Percentiles rank a stretch among this genome's conserved stretches.
Conservation (phyloP, 345 rosid species). For the Gossypioides kirkii region DNA sequence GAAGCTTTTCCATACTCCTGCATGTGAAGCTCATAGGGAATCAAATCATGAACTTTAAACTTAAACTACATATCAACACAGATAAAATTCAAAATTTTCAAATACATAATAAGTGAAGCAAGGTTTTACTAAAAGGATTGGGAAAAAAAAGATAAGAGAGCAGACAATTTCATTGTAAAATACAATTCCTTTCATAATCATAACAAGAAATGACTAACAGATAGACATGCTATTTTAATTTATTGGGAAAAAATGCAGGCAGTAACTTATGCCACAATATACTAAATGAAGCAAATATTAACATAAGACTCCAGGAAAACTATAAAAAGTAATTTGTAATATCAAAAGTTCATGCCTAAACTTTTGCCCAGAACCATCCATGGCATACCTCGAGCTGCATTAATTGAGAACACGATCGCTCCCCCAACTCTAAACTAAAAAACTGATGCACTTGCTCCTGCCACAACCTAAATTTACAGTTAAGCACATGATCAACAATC, state of each 20-base stretch:
- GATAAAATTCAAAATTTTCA: background rate
- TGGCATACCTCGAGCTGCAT: conserved; percentile 48
- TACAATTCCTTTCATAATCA: background rate
- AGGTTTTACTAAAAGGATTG: background rate
- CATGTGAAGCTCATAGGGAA: conserved; percentile 10
- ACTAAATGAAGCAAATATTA: background rate
- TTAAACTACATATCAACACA: background rate
- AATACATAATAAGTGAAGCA: background rate
- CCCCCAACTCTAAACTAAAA: conserved; percentile 30
- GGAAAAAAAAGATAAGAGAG: background rate
- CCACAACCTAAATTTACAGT: conserved; percentile 48
- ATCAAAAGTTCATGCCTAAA: background rate
- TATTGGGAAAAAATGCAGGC: background rate
- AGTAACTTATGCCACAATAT: background rate
- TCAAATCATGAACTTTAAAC: background rate
- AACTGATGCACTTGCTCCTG: conserved; percentile 41
- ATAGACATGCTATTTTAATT: background rate
- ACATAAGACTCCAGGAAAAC: background rate
- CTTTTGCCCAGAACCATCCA: background rate
- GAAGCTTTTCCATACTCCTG: conserved; percentile 47
- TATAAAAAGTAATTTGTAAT: background rate
- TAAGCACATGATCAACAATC: background rate
- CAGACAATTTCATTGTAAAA: background rate
- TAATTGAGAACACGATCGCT: conserved; percentile 42
- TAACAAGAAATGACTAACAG: background rate